Base-by-base conservation (phyloP, 2,329 filamentous ascomycete species). In the Acrocalymma vagum region DNA sequence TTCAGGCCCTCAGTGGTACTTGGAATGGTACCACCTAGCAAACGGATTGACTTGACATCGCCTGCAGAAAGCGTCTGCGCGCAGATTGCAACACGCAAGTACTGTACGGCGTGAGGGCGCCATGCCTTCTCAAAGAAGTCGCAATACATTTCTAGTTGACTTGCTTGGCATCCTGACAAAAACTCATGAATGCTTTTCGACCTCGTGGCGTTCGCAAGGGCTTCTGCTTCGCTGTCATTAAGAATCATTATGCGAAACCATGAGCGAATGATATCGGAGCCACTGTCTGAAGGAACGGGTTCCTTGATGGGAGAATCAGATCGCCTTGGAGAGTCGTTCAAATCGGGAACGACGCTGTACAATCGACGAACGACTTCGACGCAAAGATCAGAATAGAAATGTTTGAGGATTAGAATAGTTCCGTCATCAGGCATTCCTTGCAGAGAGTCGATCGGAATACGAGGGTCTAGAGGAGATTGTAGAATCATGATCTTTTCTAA, bases 171-270 rank as follows among this genome's bases (percentile, higher is more conserved):
- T 0, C 59, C 58, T 2, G 26, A 22, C 1, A 65, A 15, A n/a
- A 56, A 65, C 0, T 56, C 53, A 15, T 51, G 22, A 3, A 65
- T 63, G n/a, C 46, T 37, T n/a, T 41, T 50, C 0, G 57, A 57
- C 13, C 50, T 39, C 3, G 55, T 62, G 1, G 59, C 60, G 28
- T 53, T 58, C 25, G 60, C 55, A 0, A 63, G 25, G 1, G 45
- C 36, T 2, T 43, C 33, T 18, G 58, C 56, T 11, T 63, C 60
- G 25, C 62, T 64, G 10, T 63, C 57, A 24, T 65, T 58, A 1
- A 64, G 27, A 2, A 64, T 38, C 59, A 65, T 63, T 22, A 65
- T 64, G 1, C 60, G 43, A 18, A 65, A 63, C 62, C 60, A 63
- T 0, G 59, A 33, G 5, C 60, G 29, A 7, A 63, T 33, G 24